Evolutionary conservation across 2,329 filamentous ascomycete genomes (phyloP), one percentile per base, ranked within the genome.

Genomic region (Uncinocarpus reesii): DNA sequence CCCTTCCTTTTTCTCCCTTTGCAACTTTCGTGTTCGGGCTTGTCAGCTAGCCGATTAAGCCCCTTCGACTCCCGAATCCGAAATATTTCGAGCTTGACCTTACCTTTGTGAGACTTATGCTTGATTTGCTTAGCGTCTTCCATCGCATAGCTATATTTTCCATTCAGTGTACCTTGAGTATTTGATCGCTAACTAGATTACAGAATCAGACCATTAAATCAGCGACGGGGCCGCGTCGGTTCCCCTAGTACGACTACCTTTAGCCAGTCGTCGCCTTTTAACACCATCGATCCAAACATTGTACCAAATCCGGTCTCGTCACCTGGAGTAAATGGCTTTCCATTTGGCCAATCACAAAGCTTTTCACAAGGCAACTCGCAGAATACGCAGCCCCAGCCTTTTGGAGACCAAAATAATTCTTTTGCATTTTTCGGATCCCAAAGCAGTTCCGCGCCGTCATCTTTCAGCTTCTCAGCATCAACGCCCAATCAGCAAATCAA

Each of bases 331-430:
- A 64, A 62, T 50, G 58, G 61, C 5, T 63, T 65, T 38, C 47
- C 53, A 23, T 66, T 66, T 51, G 61, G 62, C n/a, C 60, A 65
- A 51, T 62, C 60, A 36, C 64, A 64, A 48, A 64, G 60, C 47
- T 66, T 66, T 42, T 60, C 59, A 37, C 60, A 58, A 47, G 56
- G 59, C 18, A 53, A 49, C 38, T 51, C 47, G 23, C 54, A 58
- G 24, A 63, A 58, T 53, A 56, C 58, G 55, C 60, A 23, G 58
- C 60, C 15, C 57, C 64, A 46, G 49, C 60, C 24, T 63, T 65
- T 49, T 18, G 63, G 62, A 16, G 52, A 58, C 29, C 56, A 57
- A 45, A 56, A 53, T 35, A 51, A 52, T 37, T n/a, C 50, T 23
- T 55, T 53, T 20, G 41, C 38, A 15, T 34, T 54, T 10, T 53